Percentiles rank a stretch among this genome's conserved stretches.
Conservation (phyloP, 1,284 basidiomycete genomes). For the Sporisorium graminicola region DNA sequence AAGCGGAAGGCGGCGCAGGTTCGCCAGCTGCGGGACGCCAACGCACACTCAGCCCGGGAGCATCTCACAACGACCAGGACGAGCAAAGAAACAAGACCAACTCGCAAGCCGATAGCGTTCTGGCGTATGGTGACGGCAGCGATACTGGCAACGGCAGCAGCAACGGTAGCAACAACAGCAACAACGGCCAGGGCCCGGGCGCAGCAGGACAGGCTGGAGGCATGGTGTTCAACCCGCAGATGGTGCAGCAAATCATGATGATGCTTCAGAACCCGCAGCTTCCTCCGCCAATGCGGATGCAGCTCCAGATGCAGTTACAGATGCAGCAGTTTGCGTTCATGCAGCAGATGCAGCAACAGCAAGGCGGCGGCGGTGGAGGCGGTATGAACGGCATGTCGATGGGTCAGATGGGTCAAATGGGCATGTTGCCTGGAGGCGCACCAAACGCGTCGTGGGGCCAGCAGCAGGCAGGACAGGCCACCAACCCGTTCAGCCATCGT, state of each 20-base stretch:
- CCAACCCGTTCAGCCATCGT: slow-evolving; percentile 37
- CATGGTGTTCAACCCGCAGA: slow-evolving; percentile 58
- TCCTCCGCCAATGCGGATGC: slow-evolving; percentile 66
- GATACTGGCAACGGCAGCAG: slow-evolving; percentile 6
- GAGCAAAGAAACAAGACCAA: slow-evolving; percentile 36
- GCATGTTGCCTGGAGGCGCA: slow-evolving; percentile 27
- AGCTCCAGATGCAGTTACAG: slow-evolving; percentile 68
- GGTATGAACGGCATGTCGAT: slow-evolving; percentile 27
- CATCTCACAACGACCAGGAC: slow-evolving; percentile 39
- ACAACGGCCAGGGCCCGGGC: slow-evolving; percentile 13
- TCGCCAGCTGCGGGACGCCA: slow-evolving; percentile 15
- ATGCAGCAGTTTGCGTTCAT: slow-evolving; percentile 65
- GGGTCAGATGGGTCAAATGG: slow-evolving; percentile 39
- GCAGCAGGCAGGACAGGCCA: slow-evolving; percentile 32
- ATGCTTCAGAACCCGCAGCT: slow-evolving; percentile 66
- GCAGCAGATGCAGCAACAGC: slow-evolving; percentile 57
- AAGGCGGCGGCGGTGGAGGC: slow-evolving; percentile 20
- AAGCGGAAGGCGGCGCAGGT: slow-evolving; percentile 20
- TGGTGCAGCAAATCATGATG: slow-evolving; percentile 66
- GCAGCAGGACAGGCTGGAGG: slow-evolving; percentile 17
- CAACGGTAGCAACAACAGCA: slow-evolving; percentile 14
- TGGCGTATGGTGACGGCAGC: slow-evolving; percentile 28
- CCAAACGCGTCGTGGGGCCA: slow-evolving; percentile 36
- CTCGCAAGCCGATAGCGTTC: slow-evolving; percentile 32
- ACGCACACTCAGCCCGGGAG: slow-evolving; percentile 22